Base-by-base conservation (phyloP, 306 rosid genomes). In the Comarum palustre region DNA sequence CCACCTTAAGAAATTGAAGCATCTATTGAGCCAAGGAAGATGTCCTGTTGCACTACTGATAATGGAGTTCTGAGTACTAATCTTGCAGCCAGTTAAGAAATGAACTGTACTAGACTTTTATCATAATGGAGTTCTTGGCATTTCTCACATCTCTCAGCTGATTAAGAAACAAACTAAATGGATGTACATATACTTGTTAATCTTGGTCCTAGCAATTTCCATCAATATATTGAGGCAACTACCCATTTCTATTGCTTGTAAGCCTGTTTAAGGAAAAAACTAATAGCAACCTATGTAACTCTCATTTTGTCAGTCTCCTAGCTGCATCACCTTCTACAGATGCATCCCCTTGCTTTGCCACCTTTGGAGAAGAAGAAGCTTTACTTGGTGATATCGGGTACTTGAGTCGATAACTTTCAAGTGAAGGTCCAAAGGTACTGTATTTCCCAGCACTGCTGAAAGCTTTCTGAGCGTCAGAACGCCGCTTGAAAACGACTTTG, bases 361-460 rank as follows among this genome's bases (percentile, higher is more conserved):
- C 66, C 52, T 48, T 39, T 4, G 62, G 45, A 31, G 78, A 39
- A 60, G 69, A 6, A 31, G 78, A 51, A 47, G 66, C 83, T 68
- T 79, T 83, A 32, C 17, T 43, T 13, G 79, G 84, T 31, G 71
- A 51, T 9, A 86, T 73, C 61, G 84, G 61, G 75, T 82, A 87
- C 88, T 85, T 90, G 86, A 93, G 97, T 57, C 89, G 83, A 82
- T 93, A 93, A 69, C 97, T 85, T 65, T 82, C 82, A 46, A 86
- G 90, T 47, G 97, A 80, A 72, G 96, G 92, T 67, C 98, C 97
- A 52, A 93, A 93, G 27, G 79, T 84, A 79, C 87, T 84, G 76
- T 86, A 89, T 77, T 91, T 91, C 73, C 98, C 96, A 13, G 96
- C 86, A 73, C 92, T 90, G 57, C 96, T 89, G 80, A 90, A 93